Evolutionary conservation across 2,329 filamentous ascomycete species (phyloP).

Genomic region (Acarospora socialis): DNA sequence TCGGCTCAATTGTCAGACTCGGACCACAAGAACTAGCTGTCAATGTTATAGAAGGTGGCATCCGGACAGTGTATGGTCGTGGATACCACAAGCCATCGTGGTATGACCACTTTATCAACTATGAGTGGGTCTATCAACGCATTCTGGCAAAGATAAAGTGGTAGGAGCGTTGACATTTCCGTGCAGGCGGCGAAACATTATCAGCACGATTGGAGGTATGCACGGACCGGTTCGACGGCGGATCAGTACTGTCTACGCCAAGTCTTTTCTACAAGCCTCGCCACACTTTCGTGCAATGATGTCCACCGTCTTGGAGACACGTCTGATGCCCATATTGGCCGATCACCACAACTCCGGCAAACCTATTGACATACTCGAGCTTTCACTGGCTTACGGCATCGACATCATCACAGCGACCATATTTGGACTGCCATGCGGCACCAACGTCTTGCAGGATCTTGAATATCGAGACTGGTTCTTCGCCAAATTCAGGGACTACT

Average conservation of each 20-base stretch:
- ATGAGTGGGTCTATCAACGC: slow-evolving; percentile 32
- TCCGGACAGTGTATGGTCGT: slow-evolving; percentile 47
- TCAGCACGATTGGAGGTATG: slow-evolving; percentile 44
- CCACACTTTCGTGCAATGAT: slow-evolving; percentile 39
- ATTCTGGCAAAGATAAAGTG: neutral
- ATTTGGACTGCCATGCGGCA: slow-evolving; percentile 46
- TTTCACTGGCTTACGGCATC: slow-evolving; percentile 54
- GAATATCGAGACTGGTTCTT: slow-evolving; percentile 45
- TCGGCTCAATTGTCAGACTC: slow-evolving; percentile 45
- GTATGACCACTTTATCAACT: slow-evolving; percentile 56
- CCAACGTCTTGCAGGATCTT: slow-evolving; percentile 42
- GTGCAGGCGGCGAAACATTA: slow-evolving; percentile 43
- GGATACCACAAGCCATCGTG: slow-evolving; percentile 55
- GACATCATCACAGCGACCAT: slow-evolving; percentile 57
- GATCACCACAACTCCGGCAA: slow-evolving; percentile 12
- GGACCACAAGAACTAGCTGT: slow-evolving; percentile 51
- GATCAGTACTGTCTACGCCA: slow-evolving; percentile 61
- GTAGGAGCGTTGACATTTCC: slow-evolving; percentile 9
- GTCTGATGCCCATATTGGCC: slow-evolving; percentile 41
- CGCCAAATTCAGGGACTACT: slow-evolving; percentile 46
- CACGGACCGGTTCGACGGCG: slow-evolving; percentile 54
- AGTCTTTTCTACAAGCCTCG: slow-evolving; percentile 50
- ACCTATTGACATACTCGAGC: slow-evolving; percentile 38
- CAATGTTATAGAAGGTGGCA: slow-evolving; percentile 43
- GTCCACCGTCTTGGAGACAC: slow-evolving; percentile 37